Conservation (phyloP, 2,329 filamentous ascomycete species). For the Fusarium sulawesiense region DNA sequence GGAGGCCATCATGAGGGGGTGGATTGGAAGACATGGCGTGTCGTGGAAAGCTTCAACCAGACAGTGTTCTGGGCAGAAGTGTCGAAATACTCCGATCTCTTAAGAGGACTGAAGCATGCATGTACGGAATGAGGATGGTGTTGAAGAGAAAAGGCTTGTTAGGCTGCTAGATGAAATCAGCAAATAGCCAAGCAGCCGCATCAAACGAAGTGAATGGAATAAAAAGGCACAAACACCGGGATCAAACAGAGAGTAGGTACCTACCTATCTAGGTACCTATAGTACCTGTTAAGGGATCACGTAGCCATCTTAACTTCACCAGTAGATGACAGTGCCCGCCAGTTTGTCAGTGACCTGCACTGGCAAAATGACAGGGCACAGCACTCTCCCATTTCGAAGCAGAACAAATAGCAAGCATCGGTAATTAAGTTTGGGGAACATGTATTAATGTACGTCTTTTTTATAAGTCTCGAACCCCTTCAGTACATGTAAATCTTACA, state of each 20-base stretch:
- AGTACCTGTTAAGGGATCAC: neutral
- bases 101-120: neutral
- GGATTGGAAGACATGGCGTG: slow-evolving; percentile 14
- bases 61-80: neutral
- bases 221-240: slow-evolving; percentile 5
- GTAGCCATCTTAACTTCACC: neutral
- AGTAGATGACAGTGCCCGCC: neutral
- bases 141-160: neutral
- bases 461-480: slow-evolving; percentile 1
- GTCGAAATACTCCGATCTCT: neutral
- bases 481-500: slow-evolving; percentile 13
- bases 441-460: slow-evolving; percentile 3
- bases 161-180: neutral
- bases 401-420: neutral
- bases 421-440: slow-evolving; percentile 3
- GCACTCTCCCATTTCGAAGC: neutral
- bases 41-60: neutral
- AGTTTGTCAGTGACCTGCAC: slow-evolving; percentile 8
- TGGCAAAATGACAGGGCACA: neutral
- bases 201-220: neutral
- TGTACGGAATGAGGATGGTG: neutral
- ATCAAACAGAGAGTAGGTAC: neutral
- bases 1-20: neutral
- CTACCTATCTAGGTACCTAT: neutral
- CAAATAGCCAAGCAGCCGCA: slow-evolving; percentile 1